These are phyloP conservation scores for Verticillium nubilum DNA, from an alignment of 2,329 filamentous ascomycete genomes.

Conservation along the genomic window DNA sequence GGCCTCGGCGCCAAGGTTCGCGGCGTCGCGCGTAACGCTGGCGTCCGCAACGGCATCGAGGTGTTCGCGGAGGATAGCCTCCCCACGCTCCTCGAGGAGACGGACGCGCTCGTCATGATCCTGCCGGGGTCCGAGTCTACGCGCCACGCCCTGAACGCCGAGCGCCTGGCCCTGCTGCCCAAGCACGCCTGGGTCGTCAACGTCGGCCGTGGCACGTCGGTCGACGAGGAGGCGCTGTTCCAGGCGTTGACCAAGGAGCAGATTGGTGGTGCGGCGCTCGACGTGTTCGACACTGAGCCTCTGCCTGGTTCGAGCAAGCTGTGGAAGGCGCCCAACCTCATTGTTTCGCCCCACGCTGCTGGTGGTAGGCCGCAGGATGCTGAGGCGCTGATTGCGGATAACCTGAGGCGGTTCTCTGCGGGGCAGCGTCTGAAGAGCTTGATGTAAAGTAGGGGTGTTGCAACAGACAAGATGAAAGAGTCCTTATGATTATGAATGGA, in stretches of 20 bases:
- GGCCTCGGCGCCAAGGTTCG: constrained; percentile 52
- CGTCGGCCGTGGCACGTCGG: constrained; percentile 42
- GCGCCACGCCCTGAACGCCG: constrained; percentile 46
- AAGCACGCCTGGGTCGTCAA: constrained; percentile 53
- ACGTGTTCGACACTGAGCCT: constrained; percentile 42
- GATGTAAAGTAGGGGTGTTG: constrained; percentile 17
- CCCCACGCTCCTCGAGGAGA: constrained; percentile 45
- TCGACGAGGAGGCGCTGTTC: constrained; percentile 44
- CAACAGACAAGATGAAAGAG: background rate
- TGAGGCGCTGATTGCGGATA: constrained; percentile 55
- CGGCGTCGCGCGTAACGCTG: constrained; percentile 50
- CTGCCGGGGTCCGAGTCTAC: constrained; percentile 54
- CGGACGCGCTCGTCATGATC: constrained; percentile 64
- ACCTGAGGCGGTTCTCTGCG: constrained; percentile 54
- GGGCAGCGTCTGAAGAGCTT: constrained; percentile 54
- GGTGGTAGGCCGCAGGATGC: constrained; percentile 56
- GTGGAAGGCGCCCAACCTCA: constrained; percentile 45
- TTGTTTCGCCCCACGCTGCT: constrained; percentile 53
- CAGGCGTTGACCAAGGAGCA: constrained; percentile 35
- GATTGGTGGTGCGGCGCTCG: constrained; percentile 43
- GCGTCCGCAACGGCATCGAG: constrained; percentile 54
- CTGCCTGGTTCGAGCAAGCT: constrained; percentile 36
- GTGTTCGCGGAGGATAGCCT: constrained; percentile 51
- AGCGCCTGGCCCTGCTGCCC: constrained; percentile 47
- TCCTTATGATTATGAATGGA: background rate